Evolutionary conservation across 306 rosid species (phyloP).

Genomic region (Trifolium pratense): DNA sequence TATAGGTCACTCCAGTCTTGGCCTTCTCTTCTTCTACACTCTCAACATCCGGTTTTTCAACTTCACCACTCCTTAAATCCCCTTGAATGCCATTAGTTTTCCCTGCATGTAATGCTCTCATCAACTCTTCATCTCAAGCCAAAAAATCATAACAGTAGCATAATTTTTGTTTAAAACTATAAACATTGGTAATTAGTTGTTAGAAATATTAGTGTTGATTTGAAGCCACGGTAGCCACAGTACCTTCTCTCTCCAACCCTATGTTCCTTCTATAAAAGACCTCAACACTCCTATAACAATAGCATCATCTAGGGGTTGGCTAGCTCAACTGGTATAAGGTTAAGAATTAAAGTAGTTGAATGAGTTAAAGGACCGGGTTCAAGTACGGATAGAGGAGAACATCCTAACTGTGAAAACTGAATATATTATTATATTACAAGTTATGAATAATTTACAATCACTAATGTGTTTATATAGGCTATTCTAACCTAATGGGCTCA

Average conservation of each 20-base stretch:
- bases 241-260: background rate
- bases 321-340: background rate
- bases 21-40: slow-evolving; percentile 42
- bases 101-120: slow-evolving; percentile 40
- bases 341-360: background rate
- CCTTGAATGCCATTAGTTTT: slow-evolving; percentile 6
- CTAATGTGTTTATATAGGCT: no score
- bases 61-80: slow-evolving; percentile 27
- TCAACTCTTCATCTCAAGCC: slow-evolving; percentile 20
- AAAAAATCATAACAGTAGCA: slow-evolving; percentile 21
- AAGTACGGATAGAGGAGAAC: no score
- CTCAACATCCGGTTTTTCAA: slow-evolving; percentile 38
- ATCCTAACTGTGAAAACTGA: no score
- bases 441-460: no score
- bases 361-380: no score
- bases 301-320: background rate
- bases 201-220: background rate
- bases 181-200: background rate
- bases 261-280: background rate
- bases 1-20: slow-evolving; percentile 45
- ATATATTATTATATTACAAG: no score
- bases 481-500: no score
- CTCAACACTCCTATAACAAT: background rate
- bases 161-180: background rate
- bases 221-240: background rate